Conservation (phyloP, 2,329 filamentous ascomycete genomes). For the Colletotrichum destructivum region DNA sequence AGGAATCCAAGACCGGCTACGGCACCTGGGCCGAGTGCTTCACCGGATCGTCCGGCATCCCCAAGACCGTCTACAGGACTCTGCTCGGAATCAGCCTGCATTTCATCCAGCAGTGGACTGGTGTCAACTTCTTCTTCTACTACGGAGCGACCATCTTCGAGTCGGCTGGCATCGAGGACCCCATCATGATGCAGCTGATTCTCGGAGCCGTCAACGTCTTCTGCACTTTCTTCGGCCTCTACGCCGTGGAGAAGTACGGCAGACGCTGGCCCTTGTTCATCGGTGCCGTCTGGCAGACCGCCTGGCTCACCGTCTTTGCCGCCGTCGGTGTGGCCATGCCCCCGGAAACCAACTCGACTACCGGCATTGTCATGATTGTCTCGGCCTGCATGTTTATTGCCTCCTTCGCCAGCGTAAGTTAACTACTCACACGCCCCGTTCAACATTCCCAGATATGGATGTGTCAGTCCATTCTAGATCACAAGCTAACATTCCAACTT, state of each 20-base stretch:
- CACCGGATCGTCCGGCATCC: conserved; percentile 64
- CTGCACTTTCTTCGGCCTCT: conserved; percentile 77
- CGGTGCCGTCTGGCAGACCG: conserved; percentile 78
- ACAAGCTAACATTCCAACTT: conserved; percentile 14
- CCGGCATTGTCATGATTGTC: conserved; percentile 79
- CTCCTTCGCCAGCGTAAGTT: conserved; percentile 70
- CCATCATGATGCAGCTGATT: conserved; percentile 78
- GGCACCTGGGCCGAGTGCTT: conserved; percentile 74
- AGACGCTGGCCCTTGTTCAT: conserved; percentile 78
- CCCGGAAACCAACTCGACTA: conserved; percentile 59
- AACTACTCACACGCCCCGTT: neutral
- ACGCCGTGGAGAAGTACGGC: conserved; percentile 77
- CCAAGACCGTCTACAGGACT: conserved; percentile 75
- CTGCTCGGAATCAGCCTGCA: conserved; percentile 75
- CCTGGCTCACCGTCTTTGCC: conserved; percentile 77
- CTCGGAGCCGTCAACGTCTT: conserved; percentile 77
- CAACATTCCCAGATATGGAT: neutral
- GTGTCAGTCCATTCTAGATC: neutral
- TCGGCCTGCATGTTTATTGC: conserved; percentile 83
- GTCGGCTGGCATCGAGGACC: conserved; percentile 76
- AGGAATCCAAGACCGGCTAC: conserved; percentile 60
- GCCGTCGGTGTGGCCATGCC: conserved; percentile 65
- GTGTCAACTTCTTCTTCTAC: conserved; percentile 73
- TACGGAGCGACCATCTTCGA: conserved; percentile 79
- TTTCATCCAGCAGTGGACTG: conserved; percentile 77